Evolutionary conservation across 116 monocot species (phyloP).

Genomic region (Trichopus zeylanicus): DNA sequence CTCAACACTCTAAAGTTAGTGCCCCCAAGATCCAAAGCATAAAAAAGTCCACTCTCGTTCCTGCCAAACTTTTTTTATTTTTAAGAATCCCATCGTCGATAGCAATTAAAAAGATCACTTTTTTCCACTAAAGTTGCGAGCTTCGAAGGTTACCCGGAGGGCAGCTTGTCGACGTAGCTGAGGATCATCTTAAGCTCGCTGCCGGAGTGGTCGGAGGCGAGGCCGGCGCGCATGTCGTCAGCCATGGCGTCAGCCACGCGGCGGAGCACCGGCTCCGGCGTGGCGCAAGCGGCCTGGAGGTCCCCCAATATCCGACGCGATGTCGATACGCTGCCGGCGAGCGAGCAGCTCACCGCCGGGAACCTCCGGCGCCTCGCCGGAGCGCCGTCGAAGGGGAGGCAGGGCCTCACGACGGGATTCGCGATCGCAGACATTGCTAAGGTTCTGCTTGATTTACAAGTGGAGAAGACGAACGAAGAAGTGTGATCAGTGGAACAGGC

Average conservation of each 20-base stretch:
- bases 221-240: conserved; percentile 43
- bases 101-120: neutral
- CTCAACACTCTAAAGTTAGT: conserved; percentile 71
- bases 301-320: conserved; percentile 22
- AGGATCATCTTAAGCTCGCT: conserved; percentile 71
- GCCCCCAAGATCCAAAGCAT: conserved; percentile 77
- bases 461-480: neutral
- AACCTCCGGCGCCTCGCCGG: conserved; percentile 2
- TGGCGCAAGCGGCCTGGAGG: conserved; percentile 35
- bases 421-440: conserved; percentile 11
- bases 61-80: conserved; percentile 6
- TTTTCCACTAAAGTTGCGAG: neutral
- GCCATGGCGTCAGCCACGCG: conserved; percentile 55
- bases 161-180: conserved; percentile 62
- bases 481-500: neutral
- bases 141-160: conserved; percentile 38
- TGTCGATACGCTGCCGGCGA: conserved; percentile 16
- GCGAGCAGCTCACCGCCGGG: conserved; percentile 7
- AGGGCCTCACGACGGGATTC: conserved; percentile 1
- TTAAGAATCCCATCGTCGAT: neutral
- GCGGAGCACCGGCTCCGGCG: conserved; percentile 49
- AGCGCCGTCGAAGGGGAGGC: neutral
- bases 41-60: conserved; percentile 61
- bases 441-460: neutral
- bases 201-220: conserved; percentile 25